Conservation (phyloP, 2,329 filamentous ascomycete genomes). For the Cercospora beticola region DNA sequence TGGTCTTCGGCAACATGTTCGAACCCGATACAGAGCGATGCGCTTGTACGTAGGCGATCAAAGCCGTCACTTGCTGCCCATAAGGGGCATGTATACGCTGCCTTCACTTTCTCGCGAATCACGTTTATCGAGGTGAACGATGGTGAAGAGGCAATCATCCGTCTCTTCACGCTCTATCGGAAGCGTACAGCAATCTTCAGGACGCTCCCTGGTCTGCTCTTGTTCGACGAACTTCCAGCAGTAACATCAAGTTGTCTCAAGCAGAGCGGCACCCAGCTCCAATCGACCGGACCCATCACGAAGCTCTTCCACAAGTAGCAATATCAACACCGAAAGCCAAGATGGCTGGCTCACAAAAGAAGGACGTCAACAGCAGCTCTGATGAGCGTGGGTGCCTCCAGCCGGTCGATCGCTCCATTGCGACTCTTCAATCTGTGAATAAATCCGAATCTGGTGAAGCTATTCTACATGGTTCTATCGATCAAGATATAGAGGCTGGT, state of each 20-base stretch:
- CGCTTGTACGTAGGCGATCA: neutral
- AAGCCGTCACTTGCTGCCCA: neutral
- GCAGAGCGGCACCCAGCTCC: neutral
- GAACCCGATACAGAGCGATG: neutral
- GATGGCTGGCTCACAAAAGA: neutral
- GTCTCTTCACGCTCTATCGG: neutral
- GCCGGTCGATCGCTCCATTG: too few species aligned
- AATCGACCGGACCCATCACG: neutral
- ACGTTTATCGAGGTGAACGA: neutral
- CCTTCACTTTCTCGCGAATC: neutral
- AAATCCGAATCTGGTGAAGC: neutral
- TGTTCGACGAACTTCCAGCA: too few species aligned
- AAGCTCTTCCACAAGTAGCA: neutral
- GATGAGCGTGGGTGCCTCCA: neutral
- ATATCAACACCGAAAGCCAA: neutral
- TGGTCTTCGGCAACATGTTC: neutral
- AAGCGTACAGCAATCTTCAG: neutral
- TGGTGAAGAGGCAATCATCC: neutral
- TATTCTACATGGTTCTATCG: neutral
- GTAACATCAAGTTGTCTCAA: neutral
- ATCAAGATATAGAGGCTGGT: accelerated
- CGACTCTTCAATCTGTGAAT: neutral
- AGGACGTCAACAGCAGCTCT: neutral
- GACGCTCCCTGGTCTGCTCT: neutral
- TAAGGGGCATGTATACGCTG: neutral